phyloP scores from a whole-genome alignment of 179 eudicot species.

The Carnegiea gigantea region DNA sequence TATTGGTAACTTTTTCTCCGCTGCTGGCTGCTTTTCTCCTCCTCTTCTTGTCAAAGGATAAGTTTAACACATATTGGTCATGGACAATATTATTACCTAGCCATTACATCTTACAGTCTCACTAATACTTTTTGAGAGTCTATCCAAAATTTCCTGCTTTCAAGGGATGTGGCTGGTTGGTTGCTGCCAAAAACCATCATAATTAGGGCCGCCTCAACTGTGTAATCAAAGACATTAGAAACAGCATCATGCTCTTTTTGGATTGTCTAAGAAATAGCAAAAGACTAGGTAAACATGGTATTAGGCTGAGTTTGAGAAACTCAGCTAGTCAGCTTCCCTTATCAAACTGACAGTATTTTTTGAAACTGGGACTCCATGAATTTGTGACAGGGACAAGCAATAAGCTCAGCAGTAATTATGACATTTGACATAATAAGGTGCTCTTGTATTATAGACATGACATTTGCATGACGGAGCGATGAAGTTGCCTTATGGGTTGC shows the following conservation, averaged over 20 bases:
- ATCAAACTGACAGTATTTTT: neutral
- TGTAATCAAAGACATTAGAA: neutral
- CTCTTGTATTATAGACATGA: too few relatives aligned
- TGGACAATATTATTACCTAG: slow-evolving; percentile 3
- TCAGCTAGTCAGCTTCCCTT: neutral
- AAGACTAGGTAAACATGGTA: neutral
- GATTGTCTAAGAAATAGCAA: neutral
- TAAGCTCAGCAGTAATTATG: neutral
- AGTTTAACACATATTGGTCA: neutral
- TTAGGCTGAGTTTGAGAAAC: neutral
- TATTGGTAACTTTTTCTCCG: neutral
- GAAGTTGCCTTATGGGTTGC: neutral
- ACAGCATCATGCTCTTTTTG: neutral
- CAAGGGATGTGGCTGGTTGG: neutral
- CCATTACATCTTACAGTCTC: neutral
- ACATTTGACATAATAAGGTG: neutral
- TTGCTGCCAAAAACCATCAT: neutral
- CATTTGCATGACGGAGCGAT: too few relatives aligned
- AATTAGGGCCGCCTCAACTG: neutral
- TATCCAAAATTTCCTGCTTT: neutral
- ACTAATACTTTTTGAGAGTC: neutral
- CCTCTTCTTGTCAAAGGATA: neutral
- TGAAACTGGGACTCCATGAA: neutral
- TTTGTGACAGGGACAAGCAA: neutral
- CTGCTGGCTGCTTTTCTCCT: neutral